Evolutionary conservation across 345 rosid genomes (phyloP).

Genomic region (Gossypioides kirkii): DNA sequence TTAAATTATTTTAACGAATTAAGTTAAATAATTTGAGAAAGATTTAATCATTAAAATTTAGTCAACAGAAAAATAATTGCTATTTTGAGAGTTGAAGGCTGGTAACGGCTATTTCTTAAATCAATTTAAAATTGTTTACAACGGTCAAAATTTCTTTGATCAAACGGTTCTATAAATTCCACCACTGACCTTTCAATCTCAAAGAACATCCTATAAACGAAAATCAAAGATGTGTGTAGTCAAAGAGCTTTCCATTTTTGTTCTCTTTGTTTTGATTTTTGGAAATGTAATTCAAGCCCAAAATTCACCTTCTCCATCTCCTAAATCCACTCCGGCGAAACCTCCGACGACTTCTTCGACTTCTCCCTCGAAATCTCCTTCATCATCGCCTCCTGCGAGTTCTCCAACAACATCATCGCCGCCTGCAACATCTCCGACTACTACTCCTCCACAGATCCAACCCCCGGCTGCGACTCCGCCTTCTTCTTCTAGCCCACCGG

Average conservation of each 20-base stretch:
- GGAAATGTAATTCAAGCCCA: slow-evolving; percentile 27
- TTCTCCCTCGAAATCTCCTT: slow-evolving; percentile 20
- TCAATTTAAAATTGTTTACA: neutral
- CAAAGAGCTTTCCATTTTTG: slow-evolving; percentile 16
- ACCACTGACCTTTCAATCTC: neutral
- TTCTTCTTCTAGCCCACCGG: slow-evolving; percentile 10
- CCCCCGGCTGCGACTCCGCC: slow-evolving; percentile 14
- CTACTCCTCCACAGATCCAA: slow-evolving; percentile 2
- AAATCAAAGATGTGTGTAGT: slow-evolving; percentile 20
- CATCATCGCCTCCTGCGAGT: neutral
- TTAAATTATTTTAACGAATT: too few relatives aligned
- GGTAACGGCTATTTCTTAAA: too few relatives aligned
- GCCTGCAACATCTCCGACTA: slow-evolving; percentile 1
- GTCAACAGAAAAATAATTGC: too few relatives aligned
- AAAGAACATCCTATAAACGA: neutral
- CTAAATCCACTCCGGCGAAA: slow-evolving; percentile 21
- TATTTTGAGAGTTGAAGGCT: too few relatives aligned
- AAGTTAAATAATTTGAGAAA: too few relatives aligned
- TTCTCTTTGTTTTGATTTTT: slow-evolving; percentile 19
- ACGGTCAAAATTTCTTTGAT: slow-evolving; percentile 41
- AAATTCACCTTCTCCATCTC: slow-evolving; percentile 36
- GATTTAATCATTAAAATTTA: too few relatives aligned
- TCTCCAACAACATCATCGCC: slow-evolving; percentile 9
- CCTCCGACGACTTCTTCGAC: slow-evolving; percentile 18
- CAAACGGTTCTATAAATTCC: neutral